Conservation (phyloP, 2,329 filamentous ascomycete species). For the Alternaria gansuensis region DNA sequence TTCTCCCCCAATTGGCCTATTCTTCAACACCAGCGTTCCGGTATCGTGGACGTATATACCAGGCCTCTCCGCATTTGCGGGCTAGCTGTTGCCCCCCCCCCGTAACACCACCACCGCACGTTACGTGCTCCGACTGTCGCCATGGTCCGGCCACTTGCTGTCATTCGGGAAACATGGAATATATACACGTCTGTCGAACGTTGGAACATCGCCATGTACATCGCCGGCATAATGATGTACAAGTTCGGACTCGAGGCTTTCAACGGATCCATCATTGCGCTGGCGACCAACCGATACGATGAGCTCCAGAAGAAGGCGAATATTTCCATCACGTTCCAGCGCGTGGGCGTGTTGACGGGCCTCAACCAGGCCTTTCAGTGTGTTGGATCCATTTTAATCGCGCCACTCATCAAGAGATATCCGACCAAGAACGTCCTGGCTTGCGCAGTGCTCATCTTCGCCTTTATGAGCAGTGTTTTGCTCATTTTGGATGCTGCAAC, state of each 20-base stretch:
- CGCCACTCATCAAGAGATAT: slow-evolving; percentile 60
- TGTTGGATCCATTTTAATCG: slow-evolving; percentile 61
- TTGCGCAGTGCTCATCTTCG: slow-evolving; percentile 58
- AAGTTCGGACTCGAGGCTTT: slow-evolving; percentile 63
- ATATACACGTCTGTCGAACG: slow-evolving; percentile 55
- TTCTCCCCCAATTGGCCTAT: slow-evolving; percentile 29
- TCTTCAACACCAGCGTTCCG: slow-evolving; percentile 23
- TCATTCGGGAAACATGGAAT: slow-evolving; percentile 43
- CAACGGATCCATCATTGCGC: slow-evolving; percentile 60
- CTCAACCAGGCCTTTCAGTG: slow-evolving; percentile 63
- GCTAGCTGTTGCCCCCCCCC: slow-evolving; percentile 22
- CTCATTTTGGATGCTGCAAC: slow-evolving; percentile 61
- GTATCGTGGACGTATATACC: slow-evolving; percentile 35
- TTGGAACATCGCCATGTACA: slow-evolving; percentile 54
- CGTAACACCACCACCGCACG: slow-evolving; percentile 30
- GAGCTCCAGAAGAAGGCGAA: slow-evolving; percentile 51
- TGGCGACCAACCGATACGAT: slow-evolving; percentile 62
- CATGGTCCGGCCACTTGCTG: slow-evolving; percentile 35
- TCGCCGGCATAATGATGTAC: slow-evolving; percentile 62
- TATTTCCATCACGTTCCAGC: slow-evolving; percentile 57
- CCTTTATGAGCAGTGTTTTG: slow-evolving; percentile 58
- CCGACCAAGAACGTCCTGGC: slow-evolving; percentile 59
- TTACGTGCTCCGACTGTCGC: slow-evolving; percentile 22
- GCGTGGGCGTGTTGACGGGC: slow-evolving; percentile 59
- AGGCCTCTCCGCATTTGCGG: slow-evolving; percentile 32